Conservation (phyloP, 2,329 filamentous ascomycete species). For the Fusarium goolgardi region DNA sequence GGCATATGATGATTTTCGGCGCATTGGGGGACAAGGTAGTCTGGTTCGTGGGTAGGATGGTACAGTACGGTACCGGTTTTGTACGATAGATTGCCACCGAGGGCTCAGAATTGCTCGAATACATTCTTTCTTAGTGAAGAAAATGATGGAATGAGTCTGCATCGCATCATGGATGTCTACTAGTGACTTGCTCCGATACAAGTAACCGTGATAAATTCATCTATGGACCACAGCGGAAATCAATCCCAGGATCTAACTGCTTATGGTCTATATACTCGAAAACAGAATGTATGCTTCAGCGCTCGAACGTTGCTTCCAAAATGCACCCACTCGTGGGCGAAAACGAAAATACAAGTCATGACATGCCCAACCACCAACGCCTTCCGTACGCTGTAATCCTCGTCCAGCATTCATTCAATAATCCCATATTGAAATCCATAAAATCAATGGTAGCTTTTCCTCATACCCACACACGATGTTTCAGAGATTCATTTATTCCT, state of each 20-base stretch:
- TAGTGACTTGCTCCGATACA: background rate
- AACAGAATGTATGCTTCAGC: conserved; percentile 30
- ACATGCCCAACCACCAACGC: conserved; percentile 33
- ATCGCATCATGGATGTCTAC: background rate
- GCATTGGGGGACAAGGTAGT: conserved; percentile 17
- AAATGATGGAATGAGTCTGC: background rate
- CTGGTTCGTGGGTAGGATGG: conserved; percentile 9
- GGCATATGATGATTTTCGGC: conserved; percentile 14
- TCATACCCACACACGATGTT: background rate
- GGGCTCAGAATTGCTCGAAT: conserved; percentile 29
- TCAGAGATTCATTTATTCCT: background rate
- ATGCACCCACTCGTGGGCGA: conserved; percentile 5
- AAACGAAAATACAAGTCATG: conserved; percentile 24
- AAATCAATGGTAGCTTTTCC: conserved; percentile 29
- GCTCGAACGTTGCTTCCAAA: conserved; percentile 28
- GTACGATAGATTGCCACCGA: conserved; percentile 10
- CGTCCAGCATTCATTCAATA: conserved; percentile 7
- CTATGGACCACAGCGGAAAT: conserved; percentile 20
- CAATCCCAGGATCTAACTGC: conserved; percentile 9
- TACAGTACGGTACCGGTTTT: background rate
- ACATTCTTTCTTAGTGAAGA: conserved; percentile 10
- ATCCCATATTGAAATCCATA: conserved; percentile 1
- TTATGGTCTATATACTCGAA: conserved; percentile 23
- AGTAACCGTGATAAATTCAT: conserved; percentile 1
- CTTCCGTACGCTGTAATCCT: conserved; percentile 25